phyloP scores from a whole-genome alignment of 805 yeast species.

The Clavispora carvajalis region DNA sequence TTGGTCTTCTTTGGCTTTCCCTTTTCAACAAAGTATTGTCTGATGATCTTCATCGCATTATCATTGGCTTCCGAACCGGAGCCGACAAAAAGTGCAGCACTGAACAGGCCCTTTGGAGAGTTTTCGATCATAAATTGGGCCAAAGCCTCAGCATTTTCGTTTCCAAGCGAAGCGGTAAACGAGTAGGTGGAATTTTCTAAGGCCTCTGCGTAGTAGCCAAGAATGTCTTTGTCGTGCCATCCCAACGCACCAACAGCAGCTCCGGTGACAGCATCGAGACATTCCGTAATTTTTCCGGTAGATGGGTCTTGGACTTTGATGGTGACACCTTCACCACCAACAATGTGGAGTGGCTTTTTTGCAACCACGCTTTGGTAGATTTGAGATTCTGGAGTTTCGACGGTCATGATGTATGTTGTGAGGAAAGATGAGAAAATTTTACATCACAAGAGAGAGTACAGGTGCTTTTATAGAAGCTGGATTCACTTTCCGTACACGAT shows the following conservation, averaged over 20 bases:
- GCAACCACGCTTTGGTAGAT: constrained; percentile 40
- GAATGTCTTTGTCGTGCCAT: constrained; percentile 24
- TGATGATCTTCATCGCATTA: constrained; percentile 22
- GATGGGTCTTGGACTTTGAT: constrained; percentile 38
- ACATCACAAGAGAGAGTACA: no score
- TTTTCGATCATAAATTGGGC: constrained; percentile 26
- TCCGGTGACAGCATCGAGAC: constrained; percentile 25
- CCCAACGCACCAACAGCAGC: constrained; percentile 33
- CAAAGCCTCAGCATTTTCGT: constrained; percentile 20
- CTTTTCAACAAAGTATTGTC: constrained; percentile 32
- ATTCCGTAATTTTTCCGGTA: constrained; percentile 27
- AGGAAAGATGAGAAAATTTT: constrained; percentile 13
- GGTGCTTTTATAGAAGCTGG: background rate
- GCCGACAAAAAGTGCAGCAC: constrained; percentile 47
- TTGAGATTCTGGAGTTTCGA: constrained; percentile 34
- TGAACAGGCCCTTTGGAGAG: constrained; percentile 42
- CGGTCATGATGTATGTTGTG: constrained; percentile 39
- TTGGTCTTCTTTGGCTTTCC: constrained; percentile 38
- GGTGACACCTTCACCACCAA: constrained; percentile 37
- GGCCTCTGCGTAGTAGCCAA: constrained; percentile 18
- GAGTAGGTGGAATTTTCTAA: constrained; percentile 19
- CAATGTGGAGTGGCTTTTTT: constrained; percentile 34
- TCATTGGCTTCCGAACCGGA: constrained; percentile 53
- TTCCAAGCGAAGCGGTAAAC: constrained; percentile 20
- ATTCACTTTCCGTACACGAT: background rate